phyloP scores from a whole-genome alignment of 345 rosid genomes.

The Eucalyptus cladocalyx region DNA sequence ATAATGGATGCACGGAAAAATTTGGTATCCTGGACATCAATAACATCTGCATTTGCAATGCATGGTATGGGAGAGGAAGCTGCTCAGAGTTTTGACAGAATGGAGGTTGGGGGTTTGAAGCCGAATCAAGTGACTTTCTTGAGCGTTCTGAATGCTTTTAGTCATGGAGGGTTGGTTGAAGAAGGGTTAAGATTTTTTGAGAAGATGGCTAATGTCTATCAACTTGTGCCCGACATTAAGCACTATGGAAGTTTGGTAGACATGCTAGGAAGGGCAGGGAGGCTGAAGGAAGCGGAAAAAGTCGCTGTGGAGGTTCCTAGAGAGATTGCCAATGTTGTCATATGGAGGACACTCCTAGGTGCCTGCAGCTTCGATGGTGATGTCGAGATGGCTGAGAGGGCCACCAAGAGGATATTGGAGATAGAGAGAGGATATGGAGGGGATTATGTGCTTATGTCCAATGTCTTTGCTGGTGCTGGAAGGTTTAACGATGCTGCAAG shows the following conservation, averaged over 20 bases:
- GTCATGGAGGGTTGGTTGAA: constrained; percentile 80
- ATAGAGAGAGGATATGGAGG: constrained; percentile 64
- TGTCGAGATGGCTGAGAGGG: constrained; percentile 59
- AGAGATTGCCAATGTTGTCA: constrained; percentile 31
- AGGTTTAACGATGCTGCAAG: no score
- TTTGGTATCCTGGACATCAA: constrained; percentile 73
- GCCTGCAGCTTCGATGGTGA: constrained; percentile 75
- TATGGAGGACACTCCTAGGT: constrained; percentile 81
- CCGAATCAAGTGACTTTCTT: constrained; percentile 69
- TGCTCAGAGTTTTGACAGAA: constrained; percentile 28
- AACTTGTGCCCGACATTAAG: constrained; percentile 45
- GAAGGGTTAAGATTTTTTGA: constrained; percentile 53
- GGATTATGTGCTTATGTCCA: constrained; percentile 65
- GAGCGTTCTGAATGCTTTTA: constrained; percentile 72
- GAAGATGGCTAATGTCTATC: constrained; percentile 37
- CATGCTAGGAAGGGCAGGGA: constrained; percentile 71
- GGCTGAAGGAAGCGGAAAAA: constrained; percentile 71
- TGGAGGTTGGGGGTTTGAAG: constrained; percentile 42
- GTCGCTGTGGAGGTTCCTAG: constrained; percentile 45
- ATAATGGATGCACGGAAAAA: constrained; percentile 27
- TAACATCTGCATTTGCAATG: constrained; percentile 69
- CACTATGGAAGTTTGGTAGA: constrained; percentile 77
- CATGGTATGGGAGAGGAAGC: constrained; percentile 87
- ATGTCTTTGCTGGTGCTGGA: constrained; percentile 29
- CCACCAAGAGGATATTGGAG: constrained; percentile 53